Evolutionary conservation across 2,329 filamentous ascomycete species (phyloP).

Genomic region (Neocatenulostroma microsporum): DNA sequence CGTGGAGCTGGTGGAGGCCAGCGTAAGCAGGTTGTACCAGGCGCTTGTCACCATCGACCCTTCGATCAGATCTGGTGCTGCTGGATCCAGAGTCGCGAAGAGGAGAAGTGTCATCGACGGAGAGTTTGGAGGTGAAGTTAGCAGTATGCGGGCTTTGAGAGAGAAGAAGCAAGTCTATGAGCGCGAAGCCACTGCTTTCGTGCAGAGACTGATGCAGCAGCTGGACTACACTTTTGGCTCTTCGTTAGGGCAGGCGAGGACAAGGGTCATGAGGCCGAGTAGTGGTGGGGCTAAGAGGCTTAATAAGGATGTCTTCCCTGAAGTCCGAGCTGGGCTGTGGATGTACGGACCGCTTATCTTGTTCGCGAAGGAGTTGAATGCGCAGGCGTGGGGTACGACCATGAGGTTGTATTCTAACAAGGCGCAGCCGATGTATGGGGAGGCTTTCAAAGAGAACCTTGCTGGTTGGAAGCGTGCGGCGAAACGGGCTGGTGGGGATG

Average conservation of each 20-base stretch:
- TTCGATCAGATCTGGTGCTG: constrained; percentile 53
- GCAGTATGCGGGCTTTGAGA: constrained; percentile 87
- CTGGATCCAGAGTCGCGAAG: no score
- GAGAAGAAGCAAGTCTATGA: constrained; percentile 90
- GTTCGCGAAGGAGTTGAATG: constrained; percentile 79
- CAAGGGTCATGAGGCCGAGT: constrained; percentile 24
- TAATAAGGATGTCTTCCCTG: constrained; percentile 60
- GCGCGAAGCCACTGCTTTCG: constrained; percentile 65
- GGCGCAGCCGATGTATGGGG: constrained; percentile 67
- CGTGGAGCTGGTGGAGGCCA: constrained; percentile 67
- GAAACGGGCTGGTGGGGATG: constrained; percentile 23
- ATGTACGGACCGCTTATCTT: constrained; percentile 80
- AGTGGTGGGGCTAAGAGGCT: constrained; percentile 45
- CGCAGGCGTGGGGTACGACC: constrained; percentile 70
- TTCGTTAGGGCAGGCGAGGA: constrained; percentile 52
- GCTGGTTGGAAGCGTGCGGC: constrained; percentile 56
- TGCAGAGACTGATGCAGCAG: constrained; percentile 71
- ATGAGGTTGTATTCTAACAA: constrained; percentile 74
- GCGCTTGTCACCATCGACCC: constrained; percentile 93
- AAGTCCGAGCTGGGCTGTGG: constrained; percentile 69
- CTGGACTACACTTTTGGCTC: constrained; percentile 74
- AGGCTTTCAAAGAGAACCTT: constrained; percentile 71
- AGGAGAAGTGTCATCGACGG: no score
- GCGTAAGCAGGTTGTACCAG: constrained; percentile 76
- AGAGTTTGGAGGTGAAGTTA: no score